These are phyloP conservation scores for maize (Zea mays) DNA, from an alignment of 176 grass and related monocot genomes.

Conservation along the genomic window Zm-B73-REFERENCE-NAM-5.0 NC_050096.1:192913001-192913500, in stretches of 20 bases:
- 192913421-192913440: neutral
- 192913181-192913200: constrained; percentile 7
- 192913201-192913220: neutral
- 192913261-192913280: constrained; percentile 3
- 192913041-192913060: neutral
- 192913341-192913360: neutral
- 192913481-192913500: constrained; percentile 44
- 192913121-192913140: neutral
- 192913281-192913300: constrained; percentile 3
- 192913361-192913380: neutral
- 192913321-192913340: neutral
- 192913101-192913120: neutral
- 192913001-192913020: neutral
- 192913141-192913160: neutral
- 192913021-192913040: neutral
- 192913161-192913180: neutral
- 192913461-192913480: constrained; percentile 42
- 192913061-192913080: neutral
- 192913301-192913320: neutral
- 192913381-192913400: constrained; percentile 10
- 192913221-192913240: neutral
- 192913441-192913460: constrained; percentile 8
- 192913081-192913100: constrained; percentile 1
- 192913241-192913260: constrained; percentile 1
- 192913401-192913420: constrained; percentile 2